These are phyloP conservation scores for Venturia nashicola DNA, from an alignment of 2,329 filamentous ascomycete species.

Conservation along the genomic window DNA sequence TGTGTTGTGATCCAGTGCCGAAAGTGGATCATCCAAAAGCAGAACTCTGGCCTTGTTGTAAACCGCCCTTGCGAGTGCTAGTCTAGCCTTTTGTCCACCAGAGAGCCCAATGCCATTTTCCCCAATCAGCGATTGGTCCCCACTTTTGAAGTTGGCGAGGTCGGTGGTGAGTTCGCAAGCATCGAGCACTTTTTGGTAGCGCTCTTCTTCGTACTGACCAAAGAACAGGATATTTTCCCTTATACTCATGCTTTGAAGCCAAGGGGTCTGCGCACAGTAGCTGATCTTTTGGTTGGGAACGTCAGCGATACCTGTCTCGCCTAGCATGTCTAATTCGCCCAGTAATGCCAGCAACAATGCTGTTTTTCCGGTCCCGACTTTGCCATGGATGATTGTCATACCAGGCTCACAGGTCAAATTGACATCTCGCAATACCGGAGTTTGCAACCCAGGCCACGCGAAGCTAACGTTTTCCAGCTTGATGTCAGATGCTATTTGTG, in stretches of 20 bases:
- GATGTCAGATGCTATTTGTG: constrained; percentile 20
- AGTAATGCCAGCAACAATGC: constrained; percentile 46
- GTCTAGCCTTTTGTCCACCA: constrained; percentile 47
- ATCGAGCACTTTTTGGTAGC: constrained; percentile 56
- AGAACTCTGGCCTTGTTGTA: constrained; percentile 44
- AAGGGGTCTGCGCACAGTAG: constrained; percentile 54
- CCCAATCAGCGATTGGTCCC: constrained; percentile 49
- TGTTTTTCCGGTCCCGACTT: constrained; percentile 52
- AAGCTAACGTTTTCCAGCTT: constrained; percentile 49
- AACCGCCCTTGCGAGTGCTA: constrained; percentile 47
- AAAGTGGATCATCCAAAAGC: constrained; percentile 47
- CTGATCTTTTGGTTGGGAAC: constrained; percentile 44
- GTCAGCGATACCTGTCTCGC: constrained; percentile 29
- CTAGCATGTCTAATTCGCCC: constrained; percentile 43
- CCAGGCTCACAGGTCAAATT: constrained; percentile 43
- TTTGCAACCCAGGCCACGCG: constrained; percentile 51
- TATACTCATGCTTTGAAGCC: constrained; percentile 59
- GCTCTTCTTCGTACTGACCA: constrained; percentile 52
- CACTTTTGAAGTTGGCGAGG: constrained; percentile 49
- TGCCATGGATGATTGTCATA: constrained; percentile 42
- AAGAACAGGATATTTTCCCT: constrained; percentile 57
- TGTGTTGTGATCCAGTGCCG: constrained; percentile 51
- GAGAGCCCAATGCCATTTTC: constrained; percentile 50
- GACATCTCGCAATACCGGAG: constrained; percentile 42
- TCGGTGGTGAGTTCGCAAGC: constrained; percentile 50